phyloP scores from a whole-genome alignment of 805 yeast species.

The Monosporozyma solicola region DNA sequence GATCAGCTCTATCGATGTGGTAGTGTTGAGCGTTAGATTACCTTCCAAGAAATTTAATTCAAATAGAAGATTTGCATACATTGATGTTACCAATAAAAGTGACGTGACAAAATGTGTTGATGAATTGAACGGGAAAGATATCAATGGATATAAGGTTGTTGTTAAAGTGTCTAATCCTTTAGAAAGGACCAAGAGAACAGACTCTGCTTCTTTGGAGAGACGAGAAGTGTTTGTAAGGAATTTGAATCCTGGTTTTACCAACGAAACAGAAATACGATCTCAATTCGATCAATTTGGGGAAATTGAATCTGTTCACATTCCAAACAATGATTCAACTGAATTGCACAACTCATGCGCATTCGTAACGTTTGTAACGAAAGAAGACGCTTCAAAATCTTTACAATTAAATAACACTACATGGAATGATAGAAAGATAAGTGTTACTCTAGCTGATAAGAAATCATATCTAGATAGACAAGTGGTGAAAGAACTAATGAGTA shows the following conservation, averaged over 20 bases:
- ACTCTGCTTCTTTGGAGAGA: constrained; percentile 39
- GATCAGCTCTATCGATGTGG: constrained; percentile 26
- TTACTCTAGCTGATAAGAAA: constrained; percentile 39
- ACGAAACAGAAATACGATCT: constrained; percentile 31
- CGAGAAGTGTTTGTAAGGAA: constrained; percentile 50
- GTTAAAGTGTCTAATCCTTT: constrained; percentile 59
- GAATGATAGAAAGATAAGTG: constrained; percentile 41
- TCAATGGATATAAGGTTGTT: constrained; percentile 36
- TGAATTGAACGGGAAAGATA: constrained; percentile 32
- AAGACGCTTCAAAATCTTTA: constrained; percentile 42
- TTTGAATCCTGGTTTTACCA: constrained; percentile 38
- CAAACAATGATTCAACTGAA: constrained; percentile 4
- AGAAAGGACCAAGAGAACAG: constrained; percentile 33
- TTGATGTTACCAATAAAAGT: constrained; percentile 42
- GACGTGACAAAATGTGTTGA: constrained; percentile 38
- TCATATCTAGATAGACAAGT: constrained; percentile 29
- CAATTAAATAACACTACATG: constrained; percentile 34
- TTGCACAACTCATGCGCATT: constrained; percentile 61
- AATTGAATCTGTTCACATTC: constrained; percentile 39
- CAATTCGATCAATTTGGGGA: constrained; percentile 43
- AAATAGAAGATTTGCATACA: constrained; percentile 63
- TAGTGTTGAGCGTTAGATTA: constrained; percentile 44
- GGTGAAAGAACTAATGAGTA: constrained; percentile 23
- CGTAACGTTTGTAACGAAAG: constrained; percentile 37
- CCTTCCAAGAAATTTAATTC: constrained; percentile 52